Percentiles rank a stretch among this genome's conserved stretches.
Evolutionary conservation across 2,329 filamentous ascomycete species (phyloP).

Genomic region (Aspergillus ibericus): DNA sequence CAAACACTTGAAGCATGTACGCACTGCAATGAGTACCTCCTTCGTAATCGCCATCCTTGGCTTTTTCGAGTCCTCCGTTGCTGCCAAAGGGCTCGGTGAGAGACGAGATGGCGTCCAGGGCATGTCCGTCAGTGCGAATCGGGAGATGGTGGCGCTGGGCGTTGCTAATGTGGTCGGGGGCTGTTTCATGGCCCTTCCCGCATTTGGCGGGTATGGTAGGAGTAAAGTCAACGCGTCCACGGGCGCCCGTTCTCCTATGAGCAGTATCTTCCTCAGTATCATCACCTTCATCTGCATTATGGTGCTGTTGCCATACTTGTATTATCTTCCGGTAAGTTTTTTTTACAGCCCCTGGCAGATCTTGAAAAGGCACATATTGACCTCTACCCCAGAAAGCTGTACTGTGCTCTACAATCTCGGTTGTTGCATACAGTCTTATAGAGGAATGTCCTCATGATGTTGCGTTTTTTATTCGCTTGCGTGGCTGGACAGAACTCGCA

Average conservation of each 20-base stretch:
- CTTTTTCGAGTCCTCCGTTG: constrained; percentile 98
- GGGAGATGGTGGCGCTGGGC: constrained; percentile 89
- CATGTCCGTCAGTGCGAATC: constrained; percentile 83
- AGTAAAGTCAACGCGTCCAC: constrained; percentile 95
- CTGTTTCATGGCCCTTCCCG: constrained; percentile 87
- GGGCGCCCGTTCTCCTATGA: constrained; percentile 90
- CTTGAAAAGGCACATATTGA: background rate
- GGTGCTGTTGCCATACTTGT: constrained; percentile 86
- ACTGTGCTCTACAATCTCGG: constrained; percentile 88
- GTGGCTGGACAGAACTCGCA: constrained; percentile 79
- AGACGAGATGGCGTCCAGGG: constrained; percentile 68
- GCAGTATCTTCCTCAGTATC: constrained; percentile 79
- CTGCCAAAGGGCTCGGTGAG: constrained; percentile 80
- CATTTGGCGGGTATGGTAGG: constrained; percentile 92
- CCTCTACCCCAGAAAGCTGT: constrained; percentile 72
- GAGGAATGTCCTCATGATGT: constrained; percentile 95
- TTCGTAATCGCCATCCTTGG: constrained; percentile 92
- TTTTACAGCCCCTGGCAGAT: background rate
- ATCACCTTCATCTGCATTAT: constrained; percentile 79
- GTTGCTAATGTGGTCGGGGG: constrained; percentile 88
- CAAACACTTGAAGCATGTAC: constrained; percentile 75
- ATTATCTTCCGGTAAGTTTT: constrained; percentile 81
- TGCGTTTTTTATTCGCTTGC: constrained; percentile 80
- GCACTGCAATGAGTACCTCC: constrained; percentile 82
- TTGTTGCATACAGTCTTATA: constrained; percentile 90